Conservation (phyloP, 371 early-diverging fungal genomes). For the Rhizomucor miehei region DNA sequence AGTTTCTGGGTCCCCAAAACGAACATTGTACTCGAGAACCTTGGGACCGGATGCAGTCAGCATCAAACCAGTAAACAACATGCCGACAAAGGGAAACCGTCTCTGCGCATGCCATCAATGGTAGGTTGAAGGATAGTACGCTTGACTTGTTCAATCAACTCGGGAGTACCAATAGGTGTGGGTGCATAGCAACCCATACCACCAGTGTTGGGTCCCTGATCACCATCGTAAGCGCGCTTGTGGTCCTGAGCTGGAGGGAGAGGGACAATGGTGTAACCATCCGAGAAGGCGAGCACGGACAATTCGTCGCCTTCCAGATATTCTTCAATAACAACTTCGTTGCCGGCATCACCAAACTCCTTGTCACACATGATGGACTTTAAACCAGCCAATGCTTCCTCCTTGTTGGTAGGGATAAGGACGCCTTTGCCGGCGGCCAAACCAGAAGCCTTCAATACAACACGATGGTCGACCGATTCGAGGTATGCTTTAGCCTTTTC, state of each 20-base stretch:
- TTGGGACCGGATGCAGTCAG: conserved; percentile 86
- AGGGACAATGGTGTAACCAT: conserved; percentile 90
- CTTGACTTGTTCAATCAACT: conserved; percentile 70
- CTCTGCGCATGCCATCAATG: conserved; percentile 93
- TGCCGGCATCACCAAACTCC: conserved; percentile 88
- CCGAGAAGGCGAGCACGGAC: conserved; percentile 89
- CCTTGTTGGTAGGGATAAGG: conserved; percentile 80
- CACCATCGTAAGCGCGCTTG: conserved; percentile 92
- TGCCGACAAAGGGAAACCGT: conserved; percentile 97
- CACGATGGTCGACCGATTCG: conserved; percentile 53
- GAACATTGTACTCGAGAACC: conserved; percentile 95
- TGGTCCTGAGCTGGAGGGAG: conserved; percentile 97
- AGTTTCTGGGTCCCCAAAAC: conserved; percentile 98
- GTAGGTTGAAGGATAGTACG: conserved; percentile 85
- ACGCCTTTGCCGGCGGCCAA: conserved; percentile 98
- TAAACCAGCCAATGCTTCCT: conserved; percentile 86
- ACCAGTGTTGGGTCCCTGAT: conserved; percentile 96
- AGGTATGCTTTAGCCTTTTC: conserved; percentile 76
- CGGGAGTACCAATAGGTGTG: conserved; percentile 85
- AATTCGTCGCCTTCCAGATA: conserved; percentile 90
- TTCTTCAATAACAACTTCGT: conserved; percentile 95
- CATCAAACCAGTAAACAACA: conserved; percentile 96
- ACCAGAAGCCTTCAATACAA: conserved; percentile 92
- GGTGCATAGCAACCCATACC: conserved; percentile 99
- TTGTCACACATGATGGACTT: conserved; percentile 84